Evolutionary conservation across 1,139 yeast genomes (phyloP).

Genomic region (Scheffersomyces illinoinensis): DNA sequence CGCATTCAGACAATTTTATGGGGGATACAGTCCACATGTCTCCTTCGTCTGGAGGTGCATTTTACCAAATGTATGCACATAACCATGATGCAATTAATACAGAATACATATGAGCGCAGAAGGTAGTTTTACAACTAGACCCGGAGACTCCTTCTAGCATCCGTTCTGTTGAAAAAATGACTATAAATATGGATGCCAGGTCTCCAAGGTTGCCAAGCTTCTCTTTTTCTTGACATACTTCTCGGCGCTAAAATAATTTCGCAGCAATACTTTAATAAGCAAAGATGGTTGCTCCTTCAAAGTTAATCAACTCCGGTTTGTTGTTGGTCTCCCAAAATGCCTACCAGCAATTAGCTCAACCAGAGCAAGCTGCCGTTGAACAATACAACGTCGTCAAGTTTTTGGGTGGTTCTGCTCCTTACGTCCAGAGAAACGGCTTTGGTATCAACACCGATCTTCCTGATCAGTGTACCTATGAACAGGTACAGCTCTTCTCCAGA

Average conservation of each 20-base stretch:
- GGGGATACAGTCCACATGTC: background rate
- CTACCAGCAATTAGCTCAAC: slow-evolving; percentile 24
- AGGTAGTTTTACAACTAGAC: background rate
- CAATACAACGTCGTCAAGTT: slow-evolving; percentile 33
- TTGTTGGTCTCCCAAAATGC: slow-evolving; percentile 11
- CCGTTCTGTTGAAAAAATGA: background rate
- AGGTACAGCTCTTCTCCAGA: slow-evolving; percentile 35
- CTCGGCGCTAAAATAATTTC: background rate
- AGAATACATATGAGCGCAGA: background rate
- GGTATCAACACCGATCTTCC: slow-evolving; percentile 38
- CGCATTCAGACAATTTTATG: background rate
- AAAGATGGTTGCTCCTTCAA: slow-evolving; percentile 14
- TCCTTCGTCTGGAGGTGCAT: background rate
- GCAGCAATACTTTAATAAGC: too few relatives aligned
- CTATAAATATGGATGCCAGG: background rate
- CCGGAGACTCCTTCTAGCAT: background rate
- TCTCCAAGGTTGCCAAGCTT: background rate
- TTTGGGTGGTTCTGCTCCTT: slow-evolving; percentile 40
- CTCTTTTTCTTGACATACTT: slow-evolving; percentile 4
- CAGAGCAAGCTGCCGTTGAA: slow-evolving; percentile 29
- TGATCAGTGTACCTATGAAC: slow-evolving; percentile 31
- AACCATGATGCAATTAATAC: background rate
- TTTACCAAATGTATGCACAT: background rate
- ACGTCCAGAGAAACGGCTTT: slow-evolving; percentile 32
- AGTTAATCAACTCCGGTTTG: slow-evolving; percentile 14